Percentiles rank a stretch among this genome's conserved stretches.
These are phyloP conservation scores for Taxawa tesnikishii DNA, from an alignment of 2,329 filamentous ascomycete genomes.

Conservation along the genomic window DNA sequence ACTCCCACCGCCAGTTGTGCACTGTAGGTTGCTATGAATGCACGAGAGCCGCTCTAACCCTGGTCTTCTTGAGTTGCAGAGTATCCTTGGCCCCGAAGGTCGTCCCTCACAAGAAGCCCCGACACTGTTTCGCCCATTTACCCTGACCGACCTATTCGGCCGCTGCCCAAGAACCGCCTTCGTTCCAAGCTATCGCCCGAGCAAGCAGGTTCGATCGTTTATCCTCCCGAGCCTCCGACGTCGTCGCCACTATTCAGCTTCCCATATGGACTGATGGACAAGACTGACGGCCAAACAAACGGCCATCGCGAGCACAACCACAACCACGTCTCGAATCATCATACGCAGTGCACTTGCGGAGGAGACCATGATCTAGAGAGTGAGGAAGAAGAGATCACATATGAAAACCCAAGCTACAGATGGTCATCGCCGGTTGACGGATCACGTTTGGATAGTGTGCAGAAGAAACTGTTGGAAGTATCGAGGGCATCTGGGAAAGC, in stretches of 20 bases:
- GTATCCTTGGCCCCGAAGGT: conserved; percentile 9
- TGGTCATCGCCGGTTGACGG: conserved; percentile 26
- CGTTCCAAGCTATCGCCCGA: conserved; percentile 80
- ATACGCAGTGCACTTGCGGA: conserved; percentile 31
- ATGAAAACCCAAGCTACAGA: conserved; percentile 25
- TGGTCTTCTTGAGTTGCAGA: not conserved
- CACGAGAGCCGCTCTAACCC: not conserved
- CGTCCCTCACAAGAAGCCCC: conserved; percentile 12
- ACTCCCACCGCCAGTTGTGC: not conserved
- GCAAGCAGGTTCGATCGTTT: conserved; percentile 69
- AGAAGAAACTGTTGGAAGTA: conserved; percentile 21
- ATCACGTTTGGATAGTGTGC: conserved; percentile 17
- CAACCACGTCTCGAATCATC: conserved; percentile 40
- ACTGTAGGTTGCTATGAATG: too few species aligned
- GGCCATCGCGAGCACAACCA: conserved; percentile 21
- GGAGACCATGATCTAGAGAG: conserved; percentile 45
- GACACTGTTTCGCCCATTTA: conserved; percentile 73
- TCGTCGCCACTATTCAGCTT: conserved; percentile 67
- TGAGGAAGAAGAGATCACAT: conserved; percentile 42
- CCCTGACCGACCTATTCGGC: conserved; percentile 84
- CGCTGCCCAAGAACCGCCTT: conserved; percentile 77
- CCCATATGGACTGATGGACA: conserved; percentile 31
- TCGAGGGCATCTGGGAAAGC: conserved; percentile 20
- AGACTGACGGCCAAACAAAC: conserved; percentile 10
- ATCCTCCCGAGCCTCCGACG: conserved; percentile 62